phyloP scores from a whole-genome alignment of 1,284 basidiomycete genomes.

The Sanghuangporus baumii region DNA sequence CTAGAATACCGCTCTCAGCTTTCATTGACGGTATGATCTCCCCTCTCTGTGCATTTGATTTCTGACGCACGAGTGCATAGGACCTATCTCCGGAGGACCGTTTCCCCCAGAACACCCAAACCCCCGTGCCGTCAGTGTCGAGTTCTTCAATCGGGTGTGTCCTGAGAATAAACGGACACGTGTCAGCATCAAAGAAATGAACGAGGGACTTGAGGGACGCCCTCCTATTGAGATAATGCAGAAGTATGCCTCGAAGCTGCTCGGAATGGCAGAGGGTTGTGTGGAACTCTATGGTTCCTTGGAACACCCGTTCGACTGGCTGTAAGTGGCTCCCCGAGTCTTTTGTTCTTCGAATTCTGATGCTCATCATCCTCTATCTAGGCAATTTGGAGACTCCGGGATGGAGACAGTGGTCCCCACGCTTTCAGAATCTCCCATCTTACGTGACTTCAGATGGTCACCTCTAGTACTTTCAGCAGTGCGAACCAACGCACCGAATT shows the following conservation, averaged over 20 bases:
- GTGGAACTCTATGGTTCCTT: slow-evolving; percentile 10
- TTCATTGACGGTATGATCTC: slow-evolving; percentile 9
- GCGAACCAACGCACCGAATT: slow-evolving; percentile 12
- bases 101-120: slow-evolving; percentile 7
- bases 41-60: background rate
- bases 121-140: slow-evolving; percentile 15
- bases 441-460: slow-evolving; percentile 36
- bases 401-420: slow-evolving; percentile 26
- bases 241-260: slow-evolving; percentile 12
- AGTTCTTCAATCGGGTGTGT: slow-evolving; percentile 17
- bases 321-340: background rate
- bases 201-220: background rate
- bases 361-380: background rate
- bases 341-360: background rate
- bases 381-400: slow-evolving; percentile 5
- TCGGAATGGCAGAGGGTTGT: slow-evolving; percentile 12
- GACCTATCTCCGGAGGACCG: slow-evolving; percentile 16
- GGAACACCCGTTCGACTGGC: slow-evolving; percentile 11
- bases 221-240: slow-evolving; percentile 13
- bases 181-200: slow-evolving; percentile 5
- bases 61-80: background rate
- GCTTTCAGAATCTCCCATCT: slow-evolving; percentile 32
- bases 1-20: slow-evolving; percentile 18
- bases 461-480: slow-evolving; percentile 26
- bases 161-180: slow-evolving; percentile 7